These are phyloP conservation scores for Hansfordia pulvinata DNA, from an alignment of 2,329 filamentous ascomycete species.

Conservation along the genomic window DNA sequence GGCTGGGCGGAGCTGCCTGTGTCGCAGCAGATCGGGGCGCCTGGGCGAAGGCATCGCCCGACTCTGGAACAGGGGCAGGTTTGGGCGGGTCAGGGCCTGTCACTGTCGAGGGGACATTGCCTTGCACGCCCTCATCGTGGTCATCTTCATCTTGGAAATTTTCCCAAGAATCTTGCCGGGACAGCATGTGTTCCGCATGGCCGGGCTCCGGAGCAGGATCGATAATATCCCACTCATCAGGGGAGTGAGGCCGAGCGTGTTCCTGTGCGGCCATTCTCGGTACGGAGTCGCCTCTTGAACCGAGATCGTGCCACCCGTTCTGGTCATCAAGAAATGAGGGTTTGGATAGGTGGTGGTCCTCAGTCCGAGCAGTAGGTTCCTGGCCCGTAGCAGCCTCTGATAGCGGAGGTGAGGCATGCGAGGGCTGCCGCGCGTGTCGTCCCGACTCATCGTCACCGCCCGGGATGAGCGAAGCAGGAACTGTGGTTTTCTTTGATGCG, in stretches of 20 bases:
- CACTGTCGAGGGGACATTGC: neutral
- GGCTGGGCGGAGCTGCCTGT: too few species aligned
- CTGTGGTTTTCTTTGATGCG: neutral
- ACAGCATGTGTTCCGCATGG: constrained; percentile 15
- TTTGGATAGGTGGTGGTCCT: neutral
- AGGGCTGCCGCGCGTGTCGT: neutral
- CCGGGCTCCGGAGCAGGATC: constrained; percentile 22
- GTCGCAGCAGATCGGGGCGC: too few species aligned
- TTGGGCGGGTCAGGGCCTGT: too few species aligned
- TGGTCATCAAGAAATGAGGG: constrained; percentile 19
- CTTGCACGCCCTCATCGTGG: too few species aligned
- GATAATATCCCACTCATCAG: constrained; percentile 38
- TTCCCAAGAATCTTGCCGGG: constrained; percentile 23
- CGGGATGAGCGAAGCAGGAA: neutral
- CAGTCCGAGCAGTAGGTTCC: too few species aligned
- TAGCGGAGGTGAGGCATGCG: neutral
- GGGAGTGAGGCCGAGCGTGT: constrained; percentile 7
- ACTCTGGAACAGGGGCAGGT: too few species aligned
- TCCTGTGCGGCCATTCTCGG: constrained; percentile 9
- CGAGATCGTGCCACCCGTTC: constrained; percentile 37
- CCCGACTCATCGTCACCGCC: neutral
- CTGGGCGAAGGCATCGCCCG: too few species aligned
- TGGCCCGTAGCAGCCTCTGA: too few species aligned
- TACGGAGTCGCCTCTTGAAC: too few species aligned
- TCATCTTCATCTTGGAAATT: constrained; percentile 18